phyloP scores from a whole-genome alignment of 495 filamentous ascomycete genomes.

The Penicillium ucsense region DNA sequence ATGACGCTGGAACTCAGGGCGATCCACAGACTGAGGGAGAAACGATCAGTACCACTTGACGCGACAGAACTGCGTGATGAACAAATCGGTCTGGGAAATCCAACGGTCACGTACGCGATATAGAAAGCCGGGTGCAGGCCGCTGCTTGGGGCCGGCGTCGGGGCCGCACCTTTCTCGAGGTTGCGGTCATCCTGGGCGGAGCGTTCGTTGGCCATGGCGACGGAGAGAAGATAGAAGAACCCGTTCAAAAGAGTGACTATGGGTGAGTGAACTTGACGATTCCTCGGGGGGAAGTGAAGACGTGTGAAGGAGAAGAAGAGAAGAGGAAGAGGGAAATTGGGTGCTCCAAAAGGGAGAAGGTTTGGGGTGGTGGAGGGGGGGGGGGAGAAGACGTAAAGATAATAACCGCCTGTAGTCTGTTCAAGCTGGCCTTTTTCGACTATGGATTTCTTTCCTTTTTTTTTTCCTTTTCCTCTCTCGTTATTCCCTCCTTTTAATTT shows the following conservation, averaged over 20 bases:
- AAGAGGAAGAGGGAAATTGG: constrained; percentile 3
- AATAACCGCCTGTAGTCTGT: too few species aligned
- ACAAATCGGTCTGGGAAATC: too few species aligned
- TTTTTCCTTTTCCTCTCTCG: too few species aligned
- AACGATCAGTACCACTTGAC: too few species aligned
- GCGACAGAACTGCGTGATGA: too few species aligned
- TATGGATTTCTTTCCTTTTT: too few species aligned
- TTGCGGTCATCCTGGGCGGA: constrained; percentile 26
- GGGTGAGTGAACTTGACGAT: constrained; percentile 13
- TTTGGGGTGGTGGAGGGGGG: constrained; percentile 5
- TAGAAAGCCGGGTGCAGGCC: constrained; percentile 72
- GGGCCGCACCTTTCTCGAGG: constrained; percentile 19
- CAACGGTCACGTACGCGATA: constrained; percentile 54
- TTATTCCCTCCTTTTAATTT: too few species aligned
- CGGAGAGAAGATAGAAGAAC: neutral
- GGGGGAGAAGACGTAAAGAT: too few species aligned
- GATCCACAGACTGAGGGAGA: constrained; percentile 65
- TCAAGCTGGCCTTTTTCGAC: too few species aligned
- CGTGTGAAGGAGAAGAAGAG: constrained; percentile 1
- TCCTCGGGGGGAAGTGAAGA: neutral
- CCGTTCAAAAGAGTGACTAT: constrained; percentile 25
- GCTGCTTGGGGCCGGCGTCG: constrained; percentile 11
- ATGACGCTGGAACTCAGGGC: constrained; percentile 80
- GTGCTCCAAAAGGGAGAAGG: too few species aligned
- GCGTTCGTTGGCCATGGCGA: constrained; percentile 23